Conservation (phyloP, 108 stramenopile species). For the Cylindrotheca fusiformis region DNA sequence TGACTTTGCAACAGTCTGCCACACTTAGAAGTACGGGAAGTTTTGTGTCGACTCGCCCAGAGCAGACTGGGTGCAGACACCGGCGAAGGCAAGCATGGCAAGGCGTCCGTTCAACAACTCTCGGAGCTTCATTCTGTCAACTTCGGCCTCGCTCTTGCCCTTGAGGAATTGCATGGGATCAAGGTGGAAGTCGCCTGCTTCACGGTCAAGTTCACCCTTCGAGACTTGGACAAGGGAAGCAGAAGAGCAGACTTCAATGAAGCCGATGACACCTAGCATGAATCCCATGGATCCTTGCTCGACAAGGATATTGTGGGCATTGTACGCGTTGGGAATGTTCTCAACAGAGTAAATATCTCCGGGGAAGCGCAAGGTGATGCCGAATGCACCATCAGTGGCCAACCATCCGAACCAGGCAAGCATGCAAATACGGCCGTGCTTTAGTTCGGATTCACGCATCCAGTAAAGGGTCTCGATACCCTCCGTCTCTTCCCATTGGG, state of each 20-base stretch:
- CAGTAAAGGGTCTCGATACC: constrained; percentile 85
- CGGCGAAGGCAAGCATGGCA: constrained; percentile 95
- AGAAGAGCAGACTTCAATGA: constrained; percentile 75
- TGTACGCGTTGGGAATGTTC: constrained; percentile 75
- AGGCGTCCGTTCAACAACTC: constrained; percentile 94
- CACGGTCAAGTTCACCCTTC: constrained; percentile 89
- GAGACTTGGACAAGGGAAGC: constrained; percentile 85
- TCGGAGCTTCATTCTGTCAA: constrained; percentile 76
- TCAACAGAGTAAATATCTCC: constrained; percentile 67
- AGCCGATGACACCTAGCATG: constrained; percentile 64
- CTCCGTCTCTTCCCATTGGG: constrained; percentile 80
- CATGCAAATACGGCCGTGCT: constrained; percentile 89
- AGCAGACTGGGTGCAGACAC: constrained; percentile 90
- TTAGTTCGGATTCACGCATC: constrained; percentile 90
- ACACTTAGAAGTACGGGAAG: constrained; percentile 74
- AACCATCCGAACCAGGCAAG: constrained; percentile 88
- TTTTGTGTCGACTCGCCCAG: constrained; percentile 67
- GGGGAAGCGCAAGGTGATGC: constrained; percentile 81
- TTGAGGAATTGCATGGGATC: constrained; percentile 82
- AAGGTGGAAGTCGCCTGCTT: constrained; percentile 88
- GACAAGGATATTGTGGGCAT: constrained; percentile 80
- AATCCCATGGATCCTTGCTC: constrained; percentile 80
- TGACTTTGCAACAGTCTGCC: too few species aligned
- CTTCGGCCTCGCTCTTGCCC: constrained; percentile 74
- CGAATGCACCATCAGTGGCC: constrained; percentile 79